Evolutionary conservation across 1,284 basidiomycete genomes (phyloP).

Genomic region (Ceratobasidium sp.): DNA sequence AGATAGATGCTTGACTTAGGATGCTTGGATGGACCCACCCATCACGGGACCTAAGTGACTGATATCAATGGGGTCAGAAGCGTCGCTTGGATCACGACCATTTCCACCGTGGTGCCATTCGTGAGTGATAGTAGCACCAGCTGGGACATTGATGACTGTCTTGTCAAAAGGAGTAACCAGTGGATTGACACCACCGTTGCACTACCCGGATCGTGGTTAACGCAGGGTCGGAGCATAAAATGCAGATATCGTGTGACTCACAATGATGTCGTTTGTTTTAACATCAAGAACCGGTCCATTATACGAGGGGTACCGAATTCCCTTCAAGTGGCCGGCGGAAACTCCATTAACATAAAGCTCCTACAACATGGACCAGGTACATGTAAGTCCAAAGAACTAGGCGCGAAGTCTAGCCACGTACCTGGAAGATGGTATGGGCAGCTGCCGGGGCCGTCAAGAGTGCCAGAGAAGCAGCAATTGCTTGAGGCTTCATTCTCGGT

Average conservation of each 20-base stretch:
- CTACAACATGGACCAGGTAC: not conserved
- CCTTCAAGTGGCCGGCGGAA: constrained; percentile 26
- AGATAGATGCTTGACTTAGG: not conserved
- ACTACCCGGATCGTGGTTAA: constrained; percentile 24
- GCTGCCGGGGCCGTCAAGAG: constrained; percentile 39
- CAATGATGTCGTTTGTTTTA: constrained; percentile 44
- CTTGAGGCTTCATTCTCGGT: constrained; percentile 39
- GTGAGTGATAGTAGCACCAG: constrained; percentile 45
- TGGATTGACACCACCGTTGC: constrained; percentile 49
- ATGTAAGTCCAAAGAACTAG: not conserved
- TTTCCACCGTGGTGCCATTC: constrained; percentile 47
- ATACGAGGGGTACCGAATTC: constrained; percentile 36
- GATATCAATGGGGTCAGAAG: constrained; percentile 46
- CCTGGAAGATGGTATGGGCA: constrained; percentile 49
- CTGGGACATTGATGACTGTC: constrained; percentile 47
- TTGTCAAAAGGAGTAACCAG: constrained; percentile 47
- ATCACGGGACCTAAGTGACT: constrained; percentile 37
- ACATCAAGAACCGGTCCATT: constrained; percentile 49
- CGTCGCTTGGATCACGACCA: constrained; percentile 42
- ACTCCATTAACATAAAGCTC: constrained; percentile 42
- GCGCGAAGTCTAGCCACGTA: not conserved
- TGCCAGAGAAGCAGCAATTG: constrained; percentile 36
- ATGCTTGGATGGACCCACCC: constrained; percentile 11
- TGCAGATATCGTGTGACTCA: no score
- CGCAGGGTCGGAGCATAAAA: not conserved